phyloP scores from a whole-genome alignment of 164 flowering plant species.

The Stephania cephalantha region DNA sequence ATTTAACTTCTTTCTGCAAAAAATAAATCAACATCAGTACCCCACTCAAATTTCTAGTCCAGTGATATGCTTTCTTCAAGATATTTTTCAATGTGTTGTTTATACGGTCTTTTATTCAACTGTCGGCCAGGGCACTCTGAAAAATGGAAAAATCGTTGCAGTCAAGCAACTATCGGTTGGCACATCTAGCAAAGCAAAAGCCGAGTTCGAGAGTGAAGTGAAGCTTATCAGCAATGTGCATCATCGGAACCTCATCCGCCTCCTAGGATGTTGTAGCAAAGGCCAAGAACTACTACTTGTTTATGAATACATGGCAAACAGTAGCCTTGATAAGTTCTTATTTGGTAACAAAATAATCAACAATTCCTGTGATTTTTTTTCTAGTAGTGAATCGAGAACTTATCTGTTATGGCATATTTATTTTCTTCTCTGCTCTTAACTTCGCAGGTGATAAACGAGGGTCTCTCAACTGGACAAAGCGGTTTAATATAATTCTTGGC shows the following conservation, averaged over 20 bases:
- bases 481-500: slow-evolving; percentile 47
- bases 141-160: slow-evolving; percentile 48
- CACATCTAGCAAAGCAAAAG: slow-evolving; percentile 27
- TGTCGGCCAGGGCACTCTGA: slow-evolving; percentile 33
- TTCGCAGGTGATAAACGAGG: slow-evolving; percentile 39
- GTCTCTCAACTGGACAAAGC: slow-evolving; percentile 44
- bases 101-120: background rate
- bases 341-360: slow-evolving; percentile 30
- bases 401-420: too few relatives aligned
- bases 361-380: too few relatives aligned
- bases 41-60: too few relatives aligned
- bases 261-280: slow-evolving; percentile 54
- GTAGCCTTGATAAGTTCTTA: slow-evolving; percentile 49
- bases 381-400: too few relatives aligned
- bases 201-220: slow-evolving; percentile 42
- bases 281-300: slow-evolving; percentile 44
- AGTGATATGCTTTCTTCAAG: background rate
- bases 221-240: slow-evolving; percentile 53
- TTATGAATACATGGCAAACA: slow-evolving; percentile 51
- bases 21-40: background rate
- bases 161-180: slow-evolving; percentile 39
- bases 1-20: background rate
- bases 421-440: background rate
- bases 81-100: background rate
- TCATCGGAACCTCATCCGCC: slow-evolving; percentile 55